These are phyloP conservation scores for Helianthus annuus DNA, from an alignment of 129 eudicot genomes.

Conservation along the genomic window DNA sequence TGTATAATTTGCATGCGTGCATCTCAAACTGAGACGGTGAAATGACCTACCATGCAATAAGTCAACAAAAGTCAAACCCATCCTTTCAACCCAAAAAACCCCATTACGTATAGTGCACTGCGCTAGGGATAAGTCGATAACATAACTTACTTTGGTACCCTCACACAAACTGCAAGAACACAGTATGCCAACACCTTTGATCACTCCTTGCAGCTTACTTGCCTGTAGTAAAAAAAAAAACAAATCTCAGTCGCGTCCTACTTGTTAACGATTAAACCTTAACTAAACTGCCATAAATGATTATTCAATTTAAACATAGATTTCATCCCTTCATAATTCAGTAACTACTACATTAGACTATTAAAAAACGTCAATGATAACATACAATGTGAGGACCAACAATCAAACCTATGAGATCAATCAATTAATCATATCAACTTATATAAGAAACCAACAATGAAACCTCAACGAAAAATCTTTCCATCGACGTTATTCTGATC, in stretches of 20 bases:
- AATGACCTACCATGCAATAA: constrained; percentile 60
- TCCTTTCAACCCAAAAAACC: constrained; percentile 16
- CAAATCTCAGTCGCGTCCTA: background rate
- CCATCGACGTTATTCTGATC: background rate
- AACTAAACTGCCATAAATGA: constrained; percentile 5
- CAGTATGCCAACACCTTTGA: constrained; percentile 74
- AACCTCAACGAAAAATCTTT: background rate
- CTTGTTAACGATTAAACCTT: background rate
- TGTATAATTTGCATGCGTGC: constrained; percentile 78
- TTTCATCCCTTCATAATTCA: background rate
- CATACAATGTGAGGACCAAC: constrained; percentile 3
- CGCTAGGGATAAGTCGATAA: background rate
- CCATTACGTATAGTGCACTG: background rate
- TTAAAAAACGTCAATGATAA: background rate
- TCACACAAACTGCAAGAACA: constrained; percentile 79
- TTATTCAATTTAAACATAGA: background rate
- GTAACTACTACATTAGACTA: constrained; percentile 4
- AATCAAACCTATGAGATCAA: constrained; percentile 8
- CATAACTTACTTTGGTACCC: constrained; percentile 68
- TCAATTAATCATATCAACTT: background rate
- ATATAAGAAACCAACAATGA: background rate
- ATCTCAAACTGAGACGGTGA: constrained; percentile 82
- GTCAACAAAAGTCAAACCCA: constrained; percentile 11
- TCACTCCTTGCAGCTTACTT: constrained; percentile 56
- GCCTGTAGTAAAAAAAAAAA: constrained; percentile 40